Base-by-base conservation (phyloP, 1,284 basidiomycete genomes). In the Apiotrichum laibachii region DNA sequence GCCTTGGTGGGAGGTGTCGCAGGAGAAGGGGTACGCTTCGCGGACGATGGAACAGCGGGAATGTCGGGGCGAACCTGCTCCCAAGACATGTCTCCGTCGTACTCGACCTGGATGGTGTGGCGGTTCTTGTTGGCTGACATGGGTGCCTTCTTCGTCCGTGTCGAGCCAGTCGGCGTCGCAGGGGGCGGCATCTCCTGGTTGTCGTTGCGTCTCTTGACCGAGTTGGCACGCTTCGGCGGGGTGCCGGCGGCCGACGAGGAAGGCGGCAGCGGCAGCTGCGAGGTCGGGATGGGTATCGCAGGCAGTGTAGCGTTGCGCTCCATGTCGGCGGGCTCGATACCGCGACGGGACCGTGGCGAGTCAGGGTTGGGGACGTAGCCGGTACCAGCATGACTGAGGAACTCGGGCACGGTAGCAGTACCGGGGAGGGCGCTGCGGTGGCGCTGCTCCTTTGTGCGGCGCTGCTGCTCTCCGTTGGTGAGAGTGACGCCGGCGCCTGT, bases 91-190 rank as follows among this genome's bases (percentile, higher is more conserved):
- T 77, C 74, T 19, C 68, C 70, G 44, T 87, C 87, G 67, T 93
- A 93, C 74, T 95, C 92, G 57, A 96, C 87, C 76, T 96, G 92
- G 44, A 95, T 90, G 2, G 92, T 95, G 77, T 95, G 91, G 16
- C 88, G 79, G 73, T 86, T 84, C 54, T 71, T 75, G 69, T 73
- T 77, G 53, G 71, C 56, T 55, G 72, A 69, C 71, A 76, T 63
- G 46, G 73, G 62, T 54, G 66, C 57, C 62, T 61, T 54, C 63
- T 62, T 54, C 57, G 63, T n/a, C n/a, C n/a, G 46, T 22, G 43
- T 19, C 37, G 40, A 26, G 31, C 37, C 42, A 4, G 50, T 48
- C 9, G 60, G 53, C 2, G 50, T 62, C 5, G 18, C 11, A n/a
- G 51, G 59, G 26, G 45, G 50, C 3, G 22, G 19, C 40, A 31